These are phyloP conservation scores for Geotrichum histeridarum DNA, from an alignment of 1,139 yeast genomes.

Conservation along the genomic window DNA sequence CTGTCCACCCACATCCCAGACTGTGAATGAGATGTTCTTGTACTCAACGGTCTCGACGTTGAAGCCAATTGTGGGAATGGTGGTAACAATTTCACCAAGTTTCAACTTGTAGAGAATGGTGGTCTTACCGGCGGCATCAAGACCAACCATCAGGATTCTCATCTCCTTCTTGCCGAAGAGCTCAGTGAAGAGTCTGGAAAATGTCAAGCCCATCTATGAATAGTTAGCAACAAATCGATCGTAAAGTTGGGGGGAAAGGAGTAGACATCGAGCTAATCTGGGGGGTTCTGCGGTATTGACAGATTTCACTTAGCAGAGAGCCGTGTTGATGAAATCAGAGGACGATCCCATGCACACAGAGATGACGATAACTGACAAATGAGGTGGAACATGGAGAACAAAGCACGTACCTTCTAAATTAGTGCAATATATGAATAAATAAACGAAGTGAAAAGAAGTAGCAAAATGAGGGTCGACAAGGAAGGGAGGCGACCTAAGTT, in stretches of 20 bases:
- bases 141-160: slow-evolving; percentile 88
- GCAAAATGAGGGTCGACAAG: background rate
- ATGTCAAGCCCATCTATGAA: slow-evolving; percentile 69
- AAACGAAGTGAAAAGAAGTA: background rate
- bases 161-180: slow-evolving; percentile 56
- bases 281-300: no score
- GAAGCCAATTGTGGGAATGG: slow-evolving; percentile 92
- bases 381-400: no score
- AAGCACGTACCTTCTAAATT: no score
- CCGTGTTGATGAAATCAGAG: no score
- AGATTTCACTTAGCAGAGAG: no score
- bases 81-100: slow-evolving; percentile 63
- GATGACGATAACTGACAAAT: no score
- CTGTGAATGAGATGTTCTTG: slow-evolving; percentile 81
- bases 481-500: background rate
- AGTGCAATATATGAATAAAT: no score
- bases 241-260: no score
- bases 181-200: slow-evolving; percentile 83
- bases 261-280: no score
- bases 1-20: slow-evolving; percentile 98
- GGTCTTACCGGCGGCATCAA: slow-evolving; percentile 91
- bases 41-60: slow-evolving; percentile 89
- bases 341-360: no score
- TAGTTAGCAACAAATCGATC: background rate
- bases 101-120: slow-evolving; percentile 68